Evolutionary conservation across 768 basidiomycete species (phyloP), one percentile per base, ranked within the genome.

Genomic region (Cystobasidium onofrii): DNA sequence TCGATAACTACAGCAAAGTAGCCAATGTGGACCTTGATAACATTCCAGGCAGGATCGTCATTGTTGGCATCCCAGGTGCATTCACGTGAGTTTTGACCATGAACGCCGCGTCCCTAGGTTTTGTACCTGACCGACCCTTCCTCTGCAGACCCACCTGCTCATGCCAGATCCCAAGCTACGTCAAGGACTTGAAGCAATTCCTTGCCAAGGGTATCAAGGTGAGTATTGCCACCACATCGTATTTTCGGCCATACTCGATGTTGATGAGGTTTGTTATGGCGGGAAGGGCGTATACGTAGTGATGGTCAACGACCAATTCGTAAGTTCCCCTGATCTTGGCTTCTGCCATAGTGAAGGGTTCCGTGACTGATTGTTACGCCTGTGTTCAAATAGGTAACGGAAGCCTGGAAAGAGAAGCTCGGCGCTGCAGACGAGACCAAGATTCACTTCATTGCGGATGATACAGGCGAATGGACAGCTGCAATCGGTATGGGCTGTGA

Each of bases 391-490:
- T 41, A 33, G 29, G 65, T 44, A n/a, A 52, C 39, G 44, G 46
- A 44, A 52, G 65, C 65, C 6, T 67, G 65, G 65, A 52, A 52
- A 27, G 65, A 67, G 43, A 67, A 67, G 65, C 65, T 67, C 50
- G 46, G 46, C 27, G 43, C 41, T 4, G 65, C 39, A 15, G 46
- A 67, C 10, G 27, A 54, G 20, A 29, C 39, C 3, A 67, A 67
- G n/a, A n/a, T 67, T 13, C 65, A 52, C 43, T 67, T 67, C 44
- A 10, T 67, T 7, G 65, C 65, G 18, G 65, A 67, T 25, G 65
- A 67, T 39, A 29, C n/a, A 7, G 65, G 41, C 43, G 52, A 67
- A 12, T 67, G 44, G 43, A 67, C 65, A 6, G 27, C 65, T 1
- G 43, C 44, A 9, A 67, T 67, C 44, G 65, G 65, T 3, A 44